phyloP scores from a whole-genome alignment of 768 basidiomycete species.

The Boletus eberwhitei region DNA sequence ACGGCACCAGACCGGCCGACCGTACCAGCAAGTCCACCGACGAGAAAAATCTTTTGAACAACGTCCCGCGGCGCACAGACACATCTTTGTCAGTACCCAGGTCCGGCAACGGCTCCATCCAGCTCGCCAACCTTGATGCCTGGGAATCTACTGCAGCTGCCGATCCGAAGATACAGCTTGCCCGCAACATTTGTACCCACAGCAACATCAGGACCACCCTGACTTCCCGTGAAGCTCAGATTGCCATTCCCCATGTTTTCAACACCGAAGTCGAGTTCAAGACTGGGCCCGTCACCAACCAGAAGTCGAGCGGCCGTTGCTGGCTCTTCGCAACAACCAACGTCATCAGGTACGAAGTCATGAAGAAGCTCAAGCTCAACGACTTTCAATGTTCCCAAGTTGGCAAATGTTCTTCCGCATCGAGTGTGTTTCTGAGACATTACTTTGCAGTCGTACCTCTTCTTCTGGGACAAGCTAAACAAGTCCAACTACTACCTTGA shows the following conservation, averaged over 20 bases:
- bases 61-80: not conserved
- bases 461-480: constrained; percentile 97
- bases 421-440: constrained; percentile 2
- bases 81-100: constrained; percentile 14
- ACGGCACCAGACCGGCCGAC: constrained; percentile 13
- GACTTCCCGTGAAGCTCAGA: constrained; percentile 55
- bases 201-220: constrained; percentile 62
- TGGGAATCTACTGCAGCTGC: constrained; percentile 62
- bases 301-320: constrained; percentile 87
- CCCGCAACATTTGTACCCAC: constrained; percentile 74
- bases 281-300: constrained; percentile 80
- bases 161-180: constrained; percentile 63
- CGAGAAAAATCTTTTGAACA: constrained; percentile 19
- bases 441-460: constrained; percentile 67
- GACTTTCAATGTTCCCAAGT: constrained; percentile 93
- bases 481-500: constrained; percentile 90
- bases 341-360: constrained; percentile 76
- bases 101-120: constrained; percentile 61
- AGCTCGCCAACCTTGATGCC: constrained; percentile 51
- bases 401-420: constrained; percentile 8
- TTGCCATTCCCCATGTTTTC: constrained; percentile 76
- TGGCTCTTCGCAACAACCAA: constrained; percentile 96
- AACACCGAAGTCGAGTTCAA: constrained; percentile 78
- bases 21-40: constrained; percentile 21
- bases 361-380: constrained; percentile 79